phyloP scores from a whole-genome alignment of 805 yeast species.

The Soucietia sequanensis region DNA sequence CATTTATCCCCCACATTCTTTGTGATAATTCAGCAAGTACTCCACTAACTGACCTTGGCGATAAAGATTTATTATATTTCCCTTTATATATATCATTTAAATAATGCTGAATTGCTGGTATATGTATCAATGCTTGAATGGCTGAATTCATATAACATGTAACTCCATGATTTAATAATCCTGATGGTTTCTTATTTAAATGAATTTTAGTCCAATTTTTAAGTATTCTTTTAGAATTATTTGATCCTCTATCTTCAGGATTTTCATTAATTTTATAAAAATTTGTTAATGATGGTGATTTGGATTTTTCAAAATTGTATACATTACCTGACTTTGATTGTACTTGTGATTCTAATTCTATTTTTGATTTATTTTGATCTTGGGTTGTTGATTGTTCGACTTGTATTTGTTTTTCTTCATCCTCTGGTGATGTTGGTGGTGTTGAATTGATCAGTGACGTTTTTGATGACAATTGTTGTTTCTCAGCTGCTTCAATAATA shows the following conservation, averaged over 20 bases:
- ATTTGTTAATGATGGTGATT: slow-evolving; percentile 5
- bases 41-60: slow-evolving; percentile 59
- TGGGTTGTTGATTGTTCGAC: too few relatives aligned
- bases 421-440: slow-evolving; percentile 37
- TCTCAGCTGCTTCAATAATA: background rate
- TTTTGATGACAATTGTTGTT: background rate
- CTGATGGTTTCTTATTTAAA: slow-evolving; percentile 56
- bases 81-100: slow-evolving; percentile 61
- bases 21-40: slow-evolving; percentile 66
- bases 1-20: slow-evolving; percentile 66
- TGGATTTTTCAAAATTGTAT: background rate
- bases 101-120: slow-evolving; percentile 88
- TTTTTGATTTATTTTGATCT: background rate
- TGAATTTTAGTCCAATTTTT: slow-evolving; percentile 70
- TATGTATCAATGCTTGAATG: slow-evolving; percentile 83
- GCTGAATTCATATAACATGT: slow-evolving; percentile 97
- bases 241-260: slow-evolving; percentile 61
- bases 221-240: slow-evolving; percentile 52
- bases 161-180: slow-evolving; percentile 87
- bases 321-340: background rate
- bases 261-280: slow-evolving; percentile 62
- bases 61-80: slow-evolving; percentile 46
- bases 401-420: slow-evolving; percentile 9
- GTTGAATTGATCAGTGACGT: slow-evolving; percentile 16
- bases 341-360: too few relatives aligned